A percentile compares a stretch with the other conserved stretches of the same genome.
These are phyloP conservation scores for Artemisia tridentata DNA, from an alignment of 129 eudicot species.

Conservation along the genomic window DNA sequence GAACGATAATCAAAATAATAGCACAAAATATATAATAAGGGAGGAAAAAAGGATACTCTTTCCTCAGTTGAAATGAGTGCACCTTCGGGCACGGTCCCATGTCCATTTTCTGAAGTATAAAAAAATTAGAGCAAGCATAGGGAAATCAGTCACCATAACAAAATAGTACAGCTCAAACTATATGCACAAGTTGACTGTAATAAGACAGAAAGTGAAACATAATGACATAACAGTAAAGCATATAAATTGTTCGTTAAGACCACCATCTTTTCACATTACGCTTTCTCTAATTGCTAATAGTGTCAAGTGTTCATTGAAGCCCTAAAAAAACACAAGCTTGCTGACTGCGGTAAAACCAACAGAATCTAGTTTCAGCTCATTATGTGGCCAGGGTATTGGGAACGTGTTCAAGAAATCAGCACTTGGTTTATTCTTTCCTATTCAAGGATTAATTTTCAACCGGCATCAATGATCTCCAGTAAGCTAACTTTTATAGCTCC, in stretches of 20 bases:
- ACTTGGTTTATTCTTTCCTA: too few relatives aligned
- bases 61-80: slow-evolving; percentile 91
- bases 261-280: background rate
- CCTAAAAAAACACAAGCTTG: too few relatives aligned
- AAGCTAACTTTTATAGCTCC: background rate
- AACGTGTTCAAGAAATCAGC: too few relatives aligned
- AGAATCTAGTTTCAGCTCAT: too few relatives aligned
- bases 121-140: slow-evolving; percentile 2
- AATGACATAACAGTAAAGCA: background rate
- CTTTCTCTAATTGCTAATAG: too few relatives aligned
- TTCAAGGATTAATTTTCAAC: too few relatives aligned
- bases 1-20: background rate
- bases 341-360: too few relatives aligned
- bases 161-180: background rate
- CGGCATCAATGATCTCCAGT: too few relatives aligned
- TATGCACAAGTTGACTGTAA: background rate
- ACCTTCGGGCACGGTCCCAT: slow-evolving; percentile 99
- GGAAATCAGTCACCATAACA: background rate
- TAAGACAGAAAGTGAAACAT: background rate
- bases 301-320: too few relatives aligned
- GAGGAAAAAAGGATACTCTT: slow-evolving; percentile 79
- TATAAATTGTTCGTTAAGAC: too few relatives aligned
- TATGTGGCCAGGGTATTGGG: too few relatives aligned
- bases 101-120: slow-evolving; percentile 76
- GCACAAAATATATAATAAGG: background rate